These are phyloP conservation scores for Syzygium jambos DNA, from an alignment of 345 rosid species.

Conservation along the genomic window DNA sequence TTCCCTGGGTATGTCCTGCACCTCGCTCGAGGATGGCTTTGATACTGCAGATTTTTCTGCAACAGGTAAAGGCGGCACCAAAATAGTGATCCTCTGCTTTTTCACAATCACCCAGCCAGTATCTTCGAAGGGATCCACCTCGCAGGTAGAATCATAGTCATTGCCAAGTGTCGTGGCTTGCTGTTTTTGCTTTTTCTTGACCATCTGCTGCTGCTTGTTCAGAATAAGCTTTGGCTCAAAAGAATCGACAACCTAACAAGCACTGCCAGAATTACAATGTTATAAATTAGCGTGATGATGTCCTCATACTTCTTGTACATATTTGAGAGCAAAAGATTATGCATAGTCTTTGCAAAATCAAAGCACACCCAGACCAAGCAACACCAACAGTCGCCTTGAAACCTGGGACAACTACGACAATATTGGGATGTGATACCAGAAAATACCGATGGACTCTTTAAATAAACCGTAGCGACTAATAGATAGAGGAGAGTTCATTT, in stretches of 20 bases:
- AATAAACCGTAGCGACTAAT: background rate
- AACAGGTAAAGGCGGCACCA: conserved; percentile 5
- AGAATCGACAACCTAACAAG: background rate
- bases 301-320: background rate
- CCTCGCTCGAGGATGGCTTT: background rate
- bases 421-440: background rate
- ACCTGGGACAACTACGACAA: background rate
- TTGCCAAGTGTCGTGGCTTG: background rate
- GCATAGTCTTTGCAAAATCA: background rate
- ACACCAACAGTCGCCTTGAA: background rate
- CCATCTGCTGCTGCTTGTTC: background rate
- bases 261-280: background rate
- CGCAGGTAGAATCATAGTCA: background rate
- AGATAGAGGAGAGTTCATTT: background rate
- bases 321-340: background rate
- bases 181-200: background rate
- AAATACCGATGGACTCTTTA: background rate
- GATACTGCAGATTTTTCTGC: background rate
- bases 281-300: background rate
- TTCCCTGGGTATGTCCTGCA: background rate
- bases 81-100: conserved; percentile 13
- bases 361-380: background rate
- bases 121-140: background rate
- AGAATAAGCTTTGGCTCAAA: background rate
- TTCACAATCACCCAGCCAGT: conserved; percentile 10